Evolutionary conservation across 2,329 filamentous ascomycete genomes (phyloP), one percentile per base, ranked within the genome.

Genomic region (Pseudogymnoascus pannorum): DNA sequence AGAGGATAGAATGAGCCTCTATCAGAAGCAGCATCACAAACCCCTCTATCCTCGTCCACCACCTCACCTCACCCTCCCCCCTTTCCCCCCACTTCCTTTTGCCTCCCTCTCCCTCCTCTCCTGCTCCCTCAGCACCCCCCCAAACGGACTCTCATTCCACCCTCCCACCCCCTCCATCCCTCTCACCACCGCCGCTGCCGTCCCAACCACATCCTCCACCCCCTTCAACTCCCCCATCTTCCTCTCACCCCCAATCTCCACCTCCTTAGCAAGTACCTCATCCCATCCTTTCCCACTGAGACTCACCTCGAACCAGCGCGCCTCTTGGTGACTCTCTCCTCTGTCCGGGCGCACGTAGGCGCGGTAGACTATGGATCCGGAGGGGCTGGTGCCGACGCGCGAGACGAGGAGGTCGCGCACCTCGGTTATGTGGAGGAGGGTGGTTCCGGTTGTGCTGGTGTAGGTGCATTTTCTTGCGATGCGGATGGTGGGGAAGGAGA

Each of bases 131-230:
- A 38, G n/a, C 31, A 16, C 60, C 59, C 18, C 38, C 18, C 38
- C 38, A 42, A 42, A 42, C 38, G 38, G 38, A 59, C 66, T 66
- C 22, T 68, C 51, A 38, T 69, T 70, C n/a, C 65, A 63, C 11
- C 48, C 64, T 4, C 68, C 68, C 22, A 70, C 62, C 14, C 66
- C 67, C 57, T 70, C 68, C 60, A 69, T 67, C 14, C 63, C 58
- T 31, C 63, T 64, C 6, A 70, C 51, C 61, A 70, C 64, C 20
- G 42, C 22, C 11, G 66, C 64, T 18, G 65, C 64, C 31, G 57
- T 16, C 44, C 60, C 61, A 3, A 69, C 36, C 16, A 42, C 22
- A 8, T 64, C 38, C 4, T 58, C 62, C 11, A 42, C 22, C 11
- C 64, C 38, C 4, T 58, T 61, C 11, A 65, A 31, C 4, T 61